These are phyloP conservation scores for Penicillium crystallinum DNA, from an alignment of 495 filamentous ascomycete genomes.

Conservation along the genomic window DNA sequence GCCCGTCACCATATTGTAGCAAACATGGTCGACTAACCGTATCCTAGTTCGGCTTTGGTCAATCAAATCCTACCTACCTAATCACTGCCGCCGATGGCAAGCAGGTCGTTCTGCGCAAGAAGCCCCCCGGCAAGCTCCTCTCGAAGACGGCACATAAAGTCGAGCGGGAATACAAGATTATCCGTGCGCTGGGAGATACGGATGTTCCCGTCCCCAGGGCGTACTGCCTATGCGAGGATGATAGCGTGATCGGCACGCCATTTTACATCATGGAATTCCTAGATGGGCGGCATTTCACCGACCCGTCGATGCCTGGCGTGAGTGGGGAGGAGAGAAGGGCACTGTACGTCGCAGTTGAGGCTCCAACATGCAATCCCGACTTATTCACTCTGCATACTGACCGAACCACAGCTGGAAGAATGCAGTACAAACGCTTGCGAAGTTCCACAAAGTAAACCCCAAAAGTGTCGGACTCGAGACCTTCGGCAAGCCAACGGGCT, in stretches of 20 bases:
- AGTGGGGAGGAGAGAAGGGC: slow-evolving; percentile 59
- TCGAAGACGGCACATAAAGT: slow-evolving; percentile 93
- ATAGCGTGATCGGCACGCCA: slow-evolving; percentile 70
- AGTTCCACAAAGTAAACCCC: slow-evolving; percentile 72
- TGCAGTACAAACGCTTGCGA: slow-evolving; percentile 77
- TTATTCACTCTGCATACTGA: not conserved
- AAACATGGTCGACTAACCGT: not conserved
- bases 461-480: slow-evolving; percentile 57
- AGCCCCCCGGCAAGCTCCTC: slow-evolving; percentile 85
- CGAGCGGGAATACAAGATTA: slow-evolving; percentile 88
- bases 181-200: slow-evolving; percentile 71
- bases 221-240: slow-evolving; percentile 82
- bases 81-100: slow-evolving; percentile 62
- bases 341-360: slow-evolving; percentile 47
- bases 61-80: slow-evolving; percentile 95
- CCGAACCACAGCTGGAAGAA: slow-evolving; percentile 61
- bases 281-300: slow-evolving; percentile 85
- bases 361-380: not conserved
- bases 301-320: slow-evolving; percentile 76
- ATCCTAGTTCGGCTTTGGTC: slow-evolving; percentile 84
- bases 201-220: slow-evolving; percentile 84
- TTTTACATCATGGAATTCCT: slow-evolving; percentile 98
- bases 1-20: not conserved
- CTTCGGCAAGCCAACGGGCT: slow-evolving; percentile 71
- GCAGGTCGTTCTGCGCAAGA: slow-evolving; percentile 87